Conservation (phyloP, 768 basidiomycete genomes). For the Paxillus rubicundulus region DNA sequence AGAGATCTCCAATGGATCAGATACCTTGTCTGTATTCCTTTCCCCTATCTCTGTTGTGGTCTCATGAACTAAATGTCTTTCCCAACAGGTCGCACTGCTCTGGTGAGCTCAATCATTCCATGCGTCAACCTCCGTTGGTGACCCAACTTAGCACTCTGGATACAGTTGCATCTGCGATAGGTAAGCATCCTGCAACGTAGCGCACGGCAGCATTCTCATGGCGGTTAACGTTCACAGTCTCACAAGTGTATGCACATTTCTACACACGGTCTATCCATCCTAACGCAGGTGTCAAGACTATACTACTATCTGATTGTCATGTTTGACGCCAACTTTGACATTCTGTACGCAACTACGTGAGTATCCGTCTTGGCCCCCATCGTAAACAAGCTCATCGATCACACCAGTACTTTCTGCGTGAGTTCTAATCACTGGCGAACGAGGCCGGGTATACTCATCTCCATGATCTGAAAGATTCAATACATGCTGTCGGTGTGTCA, state of each 20-base stretch:
- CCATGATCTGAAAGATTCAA: conserved; percentile 17
- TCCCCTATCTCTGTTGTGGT: not conserved
- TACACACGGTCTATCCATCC: not conserved
- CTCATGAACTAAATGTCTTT: not conserved
- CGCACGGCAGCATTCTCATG: conserved; percentile 5
- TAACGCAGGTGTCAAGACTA: conserved; percentile 18
- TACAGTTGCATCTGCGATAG: conserved; percentile 23
- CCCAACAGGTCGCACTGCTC: conserved; percentile 18
- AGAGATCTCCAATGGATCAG: conserved; percentile 17
- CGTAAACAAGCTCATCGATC: conserved; percentile 2
- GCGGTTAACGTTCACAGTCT: conserved; percentile 14
- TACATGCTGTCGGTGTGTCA: conserved; percentile 23
- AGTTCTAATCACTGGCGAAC: conserved; percentile 6
- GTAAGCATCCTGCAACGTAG: conserved; percentile 11
- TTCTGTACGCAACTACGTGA: conserved; percentile 28
- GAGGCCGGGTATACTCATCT: not conserved
- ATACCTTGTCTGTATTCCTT: conserved; percentile 16
- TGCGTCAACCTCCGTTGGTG: not conserved
- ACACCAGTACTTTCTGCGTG: conserved; percentile 29
- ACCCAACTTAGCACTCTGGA: conserved; percentile 17
- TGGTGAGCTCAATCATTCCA: conserved; percentile 10
- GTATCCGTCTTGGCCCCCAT: not conserved
- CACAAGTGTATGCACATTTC: conserved; percentile 21
- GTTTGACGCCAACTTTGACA: conserved; percentile 21
- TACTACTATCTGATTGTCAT: conserved; percentile 29